Percentiles rank a stretch among this genome's conserved stretches.
These are phyloP conservation scores for Eutrema heterophyllum DNA, from an alignment of 345 rosid genomes.

Conservation along the genomic window DNA sequence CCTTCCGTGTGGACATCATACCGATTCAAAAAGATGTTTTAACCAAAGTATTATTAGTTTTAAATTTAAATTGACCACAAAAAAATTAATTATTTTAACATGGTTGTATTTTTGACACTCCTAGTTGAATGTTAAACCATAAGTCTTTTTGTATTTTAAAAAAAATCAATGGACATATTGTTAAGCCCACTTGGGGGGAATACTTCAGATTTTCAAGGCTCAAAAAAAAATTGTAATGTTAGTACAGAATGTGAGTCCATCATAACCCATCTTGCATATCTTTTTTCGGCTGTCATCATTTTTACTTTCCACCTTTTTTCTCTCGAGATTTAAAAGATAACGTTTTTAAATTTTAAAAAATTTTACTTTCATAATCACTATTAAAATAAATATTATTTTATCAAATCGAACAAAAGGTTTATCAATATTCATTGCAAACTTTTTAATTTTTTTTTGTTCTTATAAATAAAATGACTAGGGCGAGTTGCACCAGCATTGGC, in stretches of 20 bases:
- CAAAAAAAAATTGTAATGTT: slow-evolving; percentile 1
- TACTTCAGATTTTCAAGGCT: neutral
- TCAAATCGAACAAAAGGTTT: neutral
- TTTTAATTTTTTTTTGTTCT: neutral
- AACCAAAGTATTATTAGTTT: no score
- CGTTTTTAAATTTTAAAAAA: neutral
- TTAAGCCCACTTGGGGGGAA: neutral
- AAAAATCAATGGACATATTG: neutral
- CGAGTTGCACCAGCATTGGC: neutral
- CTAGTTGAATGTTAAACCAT: no score
- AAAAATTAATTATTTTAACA: no score
- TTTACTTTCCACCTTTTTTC: neutral
- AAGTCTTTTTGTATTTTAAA: neutral
- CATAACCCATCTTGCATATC: slow-evolving; percentile 4
- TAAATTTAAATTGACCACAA: no score
- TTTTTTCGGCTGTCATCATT: slow-evolving; percentile 9
- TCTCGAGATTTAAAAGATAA: slow-evolving; percentile 5
- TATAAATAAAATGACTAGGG: neutral
- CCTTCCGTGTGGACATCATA: no score
- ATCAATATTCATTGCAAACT: neutral
- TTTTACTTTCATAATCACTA: neutral
- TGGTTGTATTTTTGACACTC: no score
- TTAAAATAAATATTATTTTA: neutral
- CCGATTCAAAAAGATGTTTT: no score
- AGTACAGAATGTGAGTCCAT: slow-evolving; percentile 16